Conservation (phyloP, 139 green algal species). For the Chlorella sorokiniana region DNA sequence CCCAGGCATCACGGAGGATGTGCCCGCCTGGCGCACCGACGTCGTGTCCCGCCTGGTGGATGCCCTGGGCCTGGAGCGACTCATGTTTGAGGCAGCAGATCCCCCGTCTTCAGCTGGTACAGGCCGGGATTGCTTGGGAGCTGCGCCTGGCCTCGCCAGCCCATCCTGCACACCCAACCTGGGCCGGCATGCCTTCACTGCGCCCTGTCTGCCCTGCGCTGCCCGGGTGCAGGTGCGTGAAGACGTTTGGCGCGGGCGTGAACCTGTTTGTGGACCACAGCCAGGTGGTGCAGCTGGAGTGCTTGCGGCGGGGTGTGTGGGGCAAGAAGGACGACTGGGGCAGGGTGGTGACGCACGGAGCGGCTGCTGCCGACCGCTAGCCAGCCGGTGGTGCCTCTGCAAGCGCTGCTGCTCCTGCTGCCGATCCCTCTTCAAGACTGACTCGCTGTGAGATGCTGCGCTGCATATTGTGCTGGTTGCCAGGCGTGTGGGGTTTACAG, state of each 20-base stretch:
- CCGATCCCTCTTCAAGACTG: too few relatives aligned
- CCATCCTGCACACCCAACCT: too few relatives aligned
- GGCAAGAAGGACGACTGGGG: conserved; percentile 38
- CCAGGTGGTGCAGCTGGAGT: conserved; percentile 46
- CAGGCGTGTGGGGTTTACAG: too few relatives aligned
- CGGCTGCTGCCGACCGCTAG: not conserved
- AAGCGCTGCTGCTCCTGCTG: too few relatives aligned
- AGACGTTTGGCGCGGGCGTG: conserved; percentile 19
- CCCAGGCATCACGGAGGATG: conserved; percentile 45
- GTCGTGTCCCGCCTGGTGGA: conserved; percentile 56
- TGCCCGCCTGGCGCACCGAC: conserved; percentile 58
- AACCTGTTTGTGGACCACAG: conserved; percentile 53
- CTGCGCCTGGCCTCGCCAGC: not conserved
- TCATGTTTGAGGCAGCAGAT: conserved; percentile 57
- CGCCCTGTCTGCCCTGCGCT: not conserved
- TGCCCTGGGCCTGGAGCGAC: conserved; percentile 65
- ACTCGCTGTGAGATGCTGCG: too few relatives aligned
- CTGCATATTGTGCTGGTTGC: too few relatives aligned
- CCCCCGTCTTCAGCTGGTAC: conserved; percentile 43
- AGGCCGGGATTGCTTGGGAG: not conserved
- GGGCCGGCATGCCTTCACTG: not conserved
- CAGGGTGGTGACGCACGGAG: conserved; percentile 6
- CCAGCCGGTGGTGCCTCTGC: not conserved
- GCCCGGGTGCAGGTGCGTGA: conserved; percentile 22
- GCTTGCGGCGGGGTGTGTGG: conserved; percentile 43